A percentile compares a stretch with the other conserved stretches of the same genome.
Conservation (phyloP, 441 rosid genomes). For the Euphorbia celastroides region DNA sequence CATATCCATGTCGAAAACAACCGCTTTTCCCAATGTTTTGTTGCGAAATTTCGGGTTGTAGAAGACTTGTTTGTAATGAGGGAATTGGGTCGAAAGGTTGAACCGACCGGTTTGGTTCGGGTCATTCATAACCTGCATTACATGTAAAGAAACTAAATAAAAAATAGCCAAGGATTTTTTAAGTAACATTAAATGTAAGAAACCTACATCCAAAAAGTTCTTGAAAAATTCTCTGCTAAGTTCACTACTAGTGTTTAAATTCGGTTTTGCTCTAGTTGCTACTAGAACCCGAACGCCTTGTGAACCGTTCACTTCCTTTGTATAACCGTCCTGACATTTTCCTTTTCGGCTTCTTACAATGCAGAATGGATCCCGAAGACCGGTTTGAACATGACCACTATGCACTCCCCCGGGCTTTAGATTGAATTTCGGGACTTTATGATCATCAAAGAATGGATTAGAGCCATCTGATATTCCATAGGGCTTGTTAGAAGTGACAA, state of each 20-base stretch:
- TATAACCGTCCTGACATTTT: slow-evolving; percentile 69
- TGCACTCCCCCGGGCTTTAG: slow-evolving; percentile 54
- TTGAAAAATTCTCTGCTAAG: slow-evolving; percentile 55
- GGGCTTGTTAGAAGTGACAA: slow-evolving; percentile 77
- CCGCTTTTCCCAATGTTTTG: slow-evolving; percentile 53
- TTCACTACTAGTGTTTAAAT: slow-evolving; percentile 31
- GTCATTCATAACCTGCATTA: slow-evolving; percentile 53
- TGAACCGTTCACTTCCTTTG: slow-evolving; percentile 50
- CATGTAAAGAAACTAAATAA: background rate
- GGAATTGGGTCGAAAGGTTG: slow-evolving; percentile 66
- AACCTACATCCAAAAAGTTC: slow-evolving; percentile 77
- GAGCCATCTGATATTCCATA: slow-evolving; percentile 65
- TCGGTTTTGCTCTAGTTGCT: slow-evolving; percentile 68
- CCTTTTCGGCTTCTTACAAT: slow-evolving; percentile 43
- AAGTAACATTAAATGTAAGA: background rate
- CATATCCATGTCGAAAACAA: slow-evolving; percentile 94
- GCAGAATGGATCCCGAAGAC: slow-evolving; percentile 65
- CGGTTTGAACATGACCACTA: slow-evolving; percentile 81
- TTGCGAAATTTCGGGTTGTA: slow-evolving; percentile 46
- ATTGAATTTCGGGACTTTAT: slow-evolving; percentile 49
- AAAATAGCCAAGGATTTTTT: background rate
- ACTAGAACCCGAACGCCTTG: slow-evolving; percentile 73
- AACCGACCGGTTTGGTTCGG: slow-evolving; percentile 58
- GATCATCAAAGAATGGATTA: slow-evolving; percentile 63
- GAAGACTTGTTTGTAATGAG: slow-evolving; percentile 49